These are phyloP conservation scores for Monosporascus sp. DNA, from an alignment of 2,329 filamentous ascomycete species.

Conservation along the genomic window DNA sequence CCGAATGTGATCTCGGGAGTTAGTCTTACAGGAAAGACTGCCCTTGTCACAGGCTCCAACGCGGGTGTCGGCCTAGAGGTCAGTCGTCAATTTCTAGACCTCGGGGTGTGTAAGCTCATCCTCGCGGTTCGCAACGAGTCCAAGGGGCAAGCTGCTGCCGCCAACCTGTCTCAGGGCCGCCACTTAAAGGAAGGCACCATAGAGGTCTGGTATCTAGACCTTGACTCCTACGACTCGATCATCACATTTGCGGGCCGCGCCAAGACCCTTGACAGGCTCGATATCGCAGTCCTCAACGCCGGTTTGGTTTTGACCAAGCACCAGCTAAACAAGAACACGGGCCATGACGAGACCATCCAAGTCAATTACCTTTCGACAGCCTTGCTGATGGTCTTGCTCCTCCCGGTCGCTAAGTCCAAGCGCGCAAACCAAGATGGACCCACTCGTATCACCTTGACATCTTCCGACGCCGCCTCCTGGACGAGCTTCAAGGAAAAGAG, in stretches of 20 bases:
- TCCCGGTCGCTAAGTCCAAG: constrained; percentile 39
- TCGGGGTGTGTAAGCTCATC: constrained; percentile 26
- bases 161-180: background rate
- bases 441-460: constrained; percentile 11
- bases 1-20: background rate
- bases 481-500: constrained; percentile 5
- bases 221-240: constrained; percentile 33
- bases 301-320: constrained; percentile 18
- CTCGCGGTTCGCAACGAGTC: constrained; percentile 25
- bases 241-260: constrained; percentile 30
- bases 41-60: constrained; percentile 30
- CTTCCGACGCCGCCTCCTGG: constrained; percentile 13
- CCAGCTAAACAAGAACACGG: constrained; percentile 12
- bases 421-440: constrained; percentile 3
- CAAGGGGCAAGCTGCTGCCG: constrained; percentile 18
- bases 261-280: constrained; percentile 27
- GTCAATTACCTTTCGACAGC: constrained; percentile 48
- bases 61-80: constrained; percentile 28
- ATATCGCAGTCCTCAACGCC: constrained; percentile 33
- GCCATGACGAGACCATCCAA: constrained; percentile 39
- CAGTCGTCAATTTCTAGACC: constrained; percentile 23
- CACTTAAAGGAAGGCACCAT: constrained; percentile 8
- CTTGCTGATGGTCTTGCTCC: constrained; percentile 38
- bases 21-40: constrained; percentile 6
- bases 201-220: constrained; percentile 39